phyloP scores from a whole-genome alignment of 2,329 filamentous ascomycete genomes.

The Fusarium anguioides region DNA sequence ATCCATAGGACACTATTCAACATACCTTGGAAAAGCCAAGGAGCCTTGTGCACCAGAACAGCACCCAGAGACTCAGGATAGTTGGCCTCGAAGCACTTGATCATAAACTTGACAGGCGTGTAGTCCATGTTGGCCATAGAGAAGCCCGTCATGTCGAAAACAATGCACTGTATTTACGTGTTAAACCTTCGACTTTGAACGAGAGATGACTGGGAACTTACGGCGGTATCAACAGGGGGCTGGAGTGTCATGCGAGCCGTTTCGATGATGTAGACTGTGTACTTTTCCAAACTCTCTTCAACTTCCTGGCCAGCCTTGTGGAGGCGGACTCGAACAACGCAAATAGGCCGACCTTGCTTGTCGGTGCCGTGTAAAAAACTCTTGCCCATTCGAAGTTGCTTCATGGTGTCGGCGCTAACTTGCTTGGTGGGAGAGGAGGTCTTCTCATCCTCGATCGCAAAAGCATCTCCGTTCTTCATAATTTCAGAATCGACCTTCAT shows the following conservation, averaged over 20 bases:
- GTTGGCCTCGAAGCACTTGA: slow-evolving; percentile 98
- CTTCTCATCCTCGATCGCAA: slow-evolving; percentile 69
- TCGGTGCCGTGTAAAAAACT: slow-evolving; percentile 91
- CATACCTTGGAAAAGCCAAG: slow-evolving; percentile 93
- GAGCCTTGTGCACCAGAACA: slow-evolving; percentile 93
- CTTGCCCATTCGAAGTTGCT: slow-evolving; percentile 89
- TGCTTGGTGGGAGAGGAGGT: slow-evolving; percentile 72
- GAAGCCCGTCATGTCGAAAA: slow-evolving; percentile 97
- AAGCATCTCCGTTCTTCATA: slow-evolving; percentile 78
- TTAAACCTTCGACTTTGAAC: slow-evolving; percentile 13
- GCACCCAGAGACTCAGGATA: slow-evolving; percentile 93
- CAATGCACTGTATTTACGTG: slow-evolving; percentile 72
- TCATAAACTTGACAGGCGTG: slow-evolving; percentile 97
- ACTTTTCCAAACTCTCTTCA: slow-evolving; percentile 84
- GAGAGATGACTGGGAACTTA: slow-evolving; percentile 60
- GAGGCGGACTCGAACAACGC: slow-evolving; percentile 82
- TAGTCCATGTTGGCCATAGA: slow-evolving; percentile 99
- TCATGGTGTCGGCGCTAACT: slow-evolving; percentile 79
- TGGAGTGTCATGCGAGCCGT: slow-evolving; percentile 86
- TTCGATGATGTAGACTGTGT: slow-evolving; percentile 94
- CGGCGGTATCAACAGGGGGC: slow-evolving; percentile 88
- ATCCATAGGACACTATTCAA: slow-evolving; percentile 39
- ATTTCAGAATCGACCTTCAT: slow-evolving; percentile 92
- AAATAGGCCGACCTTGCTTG: slow-evolving; percentile 86
- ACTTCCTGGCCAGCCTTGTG: slow-evolving; percentile 86